Conservation (phyloP, 2,329 filamentous ascomycete genomes). For the Myriosclerotinia curreyana region DNA sequence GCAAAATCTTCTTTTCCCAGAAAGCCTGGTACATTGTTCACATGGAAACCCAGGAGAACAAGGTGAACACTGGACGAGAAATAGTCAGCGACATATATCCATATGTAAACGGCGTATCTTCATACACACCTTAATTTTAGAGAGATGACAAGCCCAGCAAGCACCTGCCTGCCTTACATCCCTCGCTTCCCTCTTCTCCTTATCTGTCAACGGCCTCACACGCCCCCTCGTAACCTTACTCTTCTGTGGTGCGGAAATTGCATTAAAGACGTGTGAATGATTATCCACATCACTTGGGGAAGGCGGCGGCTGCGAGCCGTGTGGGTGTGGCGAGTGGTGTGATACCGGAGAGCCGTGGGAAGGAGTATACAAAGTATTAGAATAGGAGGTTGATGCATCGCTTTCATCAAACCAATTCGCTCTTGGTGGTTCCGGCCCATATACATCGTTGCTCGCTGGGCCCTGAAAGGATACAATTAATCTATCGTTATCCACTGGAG, state of each 20-base stretch:
- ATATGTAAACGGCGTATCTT: background rate
- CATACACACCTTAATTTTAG: slow-evolving; percentile 35
- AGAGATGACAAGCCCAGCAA: slow-evolving; percentile 40
- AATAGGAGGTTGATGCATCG: slow-evolving; percentile 24
- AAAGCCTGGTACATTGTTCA: slow-evolving; percentile 36
- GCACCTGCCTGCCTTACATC: slow-evolving; percentile 38
- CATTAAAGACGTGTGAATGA: slow-evolving; percentile 35
- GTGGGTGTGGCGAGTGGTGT: slow-evolving; percentile 23
- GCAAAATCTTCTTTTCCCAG: slow-evolving; percentile 38
- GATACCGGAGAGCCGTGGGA: slow-evolving; percentile 26
- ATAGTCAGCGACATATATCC: background rate
- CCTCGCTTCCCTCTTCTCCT: slow-evolving; percentile 37
- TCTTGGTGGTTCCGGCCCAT: slow-evolving; percentile 34
- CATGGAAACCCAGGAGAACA: slow-evolving; percentile 38
- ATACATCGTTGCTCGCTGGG: slow-evolving; percentile 14
- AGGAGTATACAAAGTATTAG: slow-evolving; percentile 25
- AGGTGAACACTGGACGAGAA: slow-evolving; percentile 34
- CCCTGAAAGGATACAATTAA: background rate
- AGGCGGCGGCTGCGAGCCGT: slow-evolving; percentile 27
- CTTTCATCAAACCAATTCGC: slow-evolving; percentile 29
- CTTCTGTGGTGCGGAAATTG: slow-evolving; percentile 29
- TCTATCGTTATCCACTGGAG: background rate
- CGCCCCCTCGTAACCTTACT: slow-evolving; percentile 33
- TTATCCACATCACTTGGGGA: slow-evolving; percentile 23
- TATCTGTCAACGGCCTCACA: slow-evolving; percentile 32